Evolutionary conservation across 305 asterid species (phyloP), one percentile per base, ranked within the genome.

Genomic region (Salvia sclarea): DNA sequence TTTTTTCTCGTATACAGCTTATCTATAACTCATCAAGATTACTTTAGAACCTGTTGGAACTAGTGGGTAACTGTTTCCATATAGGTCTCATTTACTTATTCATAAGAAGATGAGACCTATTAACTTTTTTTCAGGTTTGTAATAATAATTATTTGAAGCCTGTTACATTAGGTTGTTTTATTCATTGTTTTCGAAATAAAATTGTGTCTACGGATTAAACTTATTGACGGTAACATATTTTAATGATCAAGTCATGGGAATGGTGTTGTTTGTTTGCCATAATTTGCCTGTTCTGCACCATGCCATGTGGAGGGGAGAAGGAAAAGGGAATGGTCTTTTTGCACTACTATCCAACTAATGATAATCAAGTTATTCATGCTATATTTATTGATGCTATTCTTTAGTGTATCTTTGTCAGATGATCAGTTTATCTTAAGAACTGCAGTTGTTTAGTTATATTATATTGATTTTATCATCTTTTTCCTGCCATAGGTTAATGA

Each of bases 401-500:
- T 41, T 18, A 58, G 22, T 13, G 41, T 59, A 31, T 41, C n/a
- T 66, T 69, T 37, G 0, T 71, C 28, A 33, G 25, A 49, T 63
- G 47, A 21, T 68, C 40, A 25, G 18, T 45, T 22, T 56, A 30
- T 43, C 18, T 30, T 10, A 21, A 14, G 30, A 65, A 50, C 24
- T 18, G 44, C 61, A 49, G 50, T 30, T 48, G 18, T 63, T 70
- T 69, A 44, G 58, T 45, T 18, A 14, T 61, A 48, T 49, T 44
- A 12, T 61, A 17, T 77, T 71, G 50, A 68, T 28, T n/a, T 55
- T 33, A 11, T 10, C 64, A 33, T 50, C 44, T 60, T 16, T 40
- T 63, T 52, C 49, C 67, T 74, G 31, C 71, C 59, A 37, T 61
- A 79, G 83, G 69, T 76, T 35, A 44, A 83, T 75, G 83, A 70